Conservation (phyloP, 1,284 basidiomycete species). For the Phellinidium pouzarii region DNA sequence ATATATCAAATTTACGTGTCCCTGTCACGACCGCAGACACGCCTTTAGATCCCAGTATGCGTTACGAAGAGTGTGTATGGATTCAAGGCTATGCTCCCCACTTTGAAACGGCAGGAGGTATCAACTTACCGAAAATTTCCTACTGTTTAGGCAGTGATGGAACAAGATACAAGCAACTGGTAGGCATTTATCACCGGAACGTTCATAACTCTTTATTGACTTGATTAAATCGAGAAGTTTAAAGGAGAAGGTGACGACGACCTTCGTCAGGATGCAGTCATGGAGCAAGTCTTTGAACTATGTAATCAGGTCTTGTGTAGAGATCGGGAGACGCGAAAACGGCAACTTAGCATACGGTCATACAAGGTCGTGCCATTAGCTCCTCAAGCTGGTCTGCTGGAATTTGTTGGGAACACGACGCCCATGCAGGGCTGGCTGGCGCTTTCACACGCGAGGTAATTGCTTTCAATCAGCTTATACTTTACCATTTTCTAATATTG, state of each 20-base stretch:
- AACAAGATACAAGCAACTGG: conserved; percentile 72
- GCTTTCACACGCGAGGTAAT: conserved; percentile 55
- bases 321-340: conserved; percentile 71
- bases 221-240: conserved; percentile 58
- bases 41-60: conserved; percentile 63
- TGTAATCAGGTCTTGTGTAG: conserved; percentile 74
- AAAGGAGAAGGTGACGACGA: conserved; percentile 90
- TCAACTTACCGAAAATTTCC: conserved; percentile 81
- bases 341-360: conserved; percentile 71
- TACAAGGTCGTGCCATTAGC: conserved; percentile 90
- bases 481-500: conserved; percentile 2
- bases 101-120: conserved; percentile 72
- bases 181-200: conserved; percentile 33
- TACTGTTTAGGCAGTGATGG: conserved; percentile 69
- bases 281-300: conserved; percentile 96
- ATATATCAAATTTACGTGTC: conserved; percentile 52
- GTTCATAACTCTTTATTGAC: conserved; percentile 7
- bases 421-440: conserved; percentile 63
- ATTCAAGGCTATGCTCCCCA: conserved; percentile 54
- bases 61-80: conserved; percentile 63
- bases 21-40: conserved; percentile 77
- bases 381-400: conserved; percentile 77
- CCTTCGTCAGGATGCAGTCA: conserved; percentile 93
- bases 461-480: not conserved
- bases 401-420: conserved; percentile 83